Evolutionary conservation across 768 basidiomycete species (phyloP).

Genomic region (Kondoa malvinella): DNA sequence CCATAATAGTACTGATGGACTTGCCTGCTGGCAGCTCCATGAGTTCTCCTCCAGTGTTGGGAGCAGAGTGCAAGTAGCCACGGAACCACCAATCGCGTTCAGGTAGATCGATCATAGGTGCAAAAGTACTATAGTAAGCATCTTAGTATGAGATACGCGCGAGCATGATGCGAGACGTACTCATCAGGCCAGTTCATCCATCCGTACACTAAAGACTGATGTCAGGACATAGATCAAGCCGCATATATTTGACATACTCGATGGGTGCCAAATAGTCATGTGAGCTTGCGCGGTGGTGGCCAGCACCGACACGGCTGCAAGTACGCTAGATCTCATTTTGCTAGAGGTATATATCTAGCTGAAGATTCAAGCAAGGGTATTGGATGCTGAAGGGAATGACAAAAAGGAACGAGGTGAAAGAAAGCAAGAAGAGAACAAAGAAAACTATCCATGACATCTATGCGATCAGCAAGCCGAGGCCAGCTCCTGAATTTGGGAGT

Average conservation of each 20-base stretch:
- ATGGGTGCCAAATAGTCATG: background rate
- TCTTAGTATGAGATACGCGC: background rate
- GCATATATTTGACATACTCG: too few species aligned
- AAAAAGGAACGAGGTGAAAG: too few species aligned
- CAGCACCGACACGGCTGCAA: background rate
- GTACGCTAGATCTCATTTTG: background rate
- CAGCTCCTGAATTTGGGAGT: too few species aligned
- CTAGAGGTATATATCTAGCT: too few species aligned
- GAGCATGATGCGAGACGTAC: background rate
- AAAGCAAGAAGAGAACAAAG: too few species aligned
- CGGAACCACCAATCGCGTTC: constrained; percentile 1
- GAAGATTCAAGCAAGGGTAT: too few species aligned
- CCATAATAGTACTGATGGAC: background rate
- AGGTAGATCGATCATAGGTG: background rate
- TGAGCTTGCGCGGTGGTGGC: background rate
- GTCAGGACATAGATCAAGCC: too few species aligned
- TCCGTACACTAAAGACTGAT: background rate
- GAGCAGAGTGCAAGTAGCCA: background rate
- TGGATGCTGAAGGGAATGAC: too few species aligned
- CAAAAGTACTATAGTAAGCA: background rate
- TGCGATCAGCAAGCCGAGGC: too few species aligned
- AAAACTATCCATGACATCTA: too few species aligned
- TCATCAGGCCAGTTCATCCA: background rate
- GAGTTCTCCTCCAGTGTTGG: background rate
- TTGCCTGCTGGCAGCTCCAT: constrained; percentile 1